phyloP scores from a whole-genome alignment of 169 alveolate genomes.

The Plasmodium coatneyi region DNA sequence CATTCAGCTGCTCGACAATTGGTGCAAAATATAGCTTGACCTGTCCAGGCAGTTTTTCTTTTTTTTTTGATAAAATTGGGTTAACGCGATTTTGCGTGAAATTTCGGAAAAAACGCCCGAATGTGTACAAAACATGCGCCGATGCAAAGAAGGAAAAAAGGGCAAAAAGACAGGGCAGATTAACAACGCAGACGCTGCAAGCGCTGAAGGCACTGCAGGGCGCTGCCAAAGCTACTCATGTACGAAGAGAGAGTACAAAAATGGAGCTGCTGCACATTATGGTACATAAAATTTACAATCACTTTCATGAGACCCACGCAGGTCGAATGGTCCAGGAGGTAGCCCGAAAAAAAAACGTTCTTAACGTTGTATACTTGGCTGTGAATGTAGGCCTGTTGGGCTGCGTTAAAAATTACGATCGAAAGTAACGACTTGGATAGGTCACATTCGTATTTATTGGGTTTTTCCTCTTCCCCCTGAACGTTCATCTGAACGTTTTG shows the following conservation, averaged over 20 bases:
- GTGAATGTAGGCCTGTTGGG: constrained; percentile 30
- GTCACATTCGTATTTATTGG: constrained; percentile 23
- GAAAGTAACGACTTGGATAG: constrained; percentile 40
- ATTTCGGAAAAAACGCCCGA: neutral
- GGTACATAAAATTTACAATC: constrained; percentile 26
- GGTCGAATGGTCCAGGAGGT: constrained; percentile 14
- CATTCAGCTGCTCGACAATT: neutral
- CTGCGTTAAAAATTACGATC: constrained; percentile 38
- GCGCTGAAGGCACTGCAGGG: constrained; percentile 1
- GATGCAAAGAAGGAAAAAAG: neutral
- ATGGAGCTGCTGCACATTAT: constrained; percentile 34
- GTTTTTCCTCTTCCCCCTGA: neutral
- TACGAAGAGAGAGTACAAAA: constrained; percentile 14
- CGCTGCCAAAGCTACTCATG: constrained; percentile 54
- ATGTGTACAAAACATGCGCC: neutral
- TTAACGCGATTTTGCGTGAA: neutral
- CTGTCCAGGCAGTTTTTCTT: neutral
- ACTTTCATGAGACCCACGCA: constrained; percentile 32
- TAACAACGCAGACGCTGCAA: neutral
- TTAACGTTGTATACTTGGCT: constrained; percentile 29
- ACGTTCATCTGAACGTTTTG: neutral
- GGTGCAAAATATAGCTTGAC: neutral
- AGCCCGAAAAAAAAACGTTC: constrained; percentile 41
- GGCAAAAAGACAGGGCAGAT: neutral
- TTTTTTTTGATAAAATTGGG: neutral